A percentile compares a stretch with the other conserved stretches of the same genome.
Conservation (phyloP, 2,329 filamentous ascomycete genomes). For the Pseudogymnoascus sp. region DNA sequence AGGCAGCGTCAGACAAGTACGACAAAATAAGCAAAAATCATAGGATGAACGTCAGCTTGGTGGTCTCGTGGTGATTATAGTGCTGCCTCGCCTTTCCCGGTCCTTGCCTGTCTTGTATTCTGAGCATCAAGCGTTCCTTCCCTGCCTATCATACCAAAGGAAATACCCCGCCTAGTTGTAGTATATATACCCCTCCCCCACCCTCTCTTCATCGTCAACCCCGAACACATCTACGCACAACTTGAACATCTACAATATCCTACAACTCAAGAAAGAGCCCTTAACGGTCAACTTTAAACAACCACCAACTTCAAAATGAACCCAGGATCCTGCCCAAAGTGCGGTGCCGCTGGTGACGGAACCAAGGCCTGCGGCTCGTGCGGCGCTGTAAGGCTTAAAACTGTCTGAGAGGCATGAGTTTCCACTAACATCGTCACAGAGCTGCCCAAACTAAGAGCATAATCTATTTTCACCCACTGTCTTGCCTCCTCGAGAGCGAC, state of each 20-base stretch:
- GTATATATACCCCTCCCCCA: neutral
- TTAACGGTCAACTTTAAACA: neutral
- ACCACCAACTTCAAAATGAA: conserved; percentile 7
- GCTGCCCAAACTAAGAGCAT: conserved; percentile 9
- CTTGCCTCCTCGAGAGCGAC: neutral
- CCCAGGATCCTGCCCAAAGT: conserved; percentile 4
- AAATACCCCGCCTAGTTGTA: conserved; percentile 4
- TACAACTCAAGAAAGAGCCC: neutral
- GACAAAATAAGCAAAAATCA: conserved; percentile 7
- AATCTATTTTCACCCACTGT: neutral
- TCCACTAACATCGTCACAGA: neutral
- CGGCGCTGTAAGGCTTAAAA: neutral
- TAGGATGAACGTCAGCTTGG: neutral
- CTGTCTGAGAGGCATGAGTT: neutral
- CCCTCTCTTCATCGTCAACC: neutral
- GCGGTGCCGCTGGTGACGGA: conserved; percentile 2
- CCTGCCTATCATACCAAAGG: conserved; percentile 4
- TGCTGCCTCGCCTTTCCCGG: neutral
- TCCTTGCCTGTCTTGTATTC: neutral
- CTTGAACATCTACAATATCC: neutral
- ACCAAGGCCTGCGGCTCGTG: conserved; percentile 8
- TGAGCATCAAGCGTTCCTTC: conserved; percentile 4
- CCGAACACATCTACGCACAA: neutral
- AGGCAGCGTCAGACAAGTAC: conserved; percentile 3
- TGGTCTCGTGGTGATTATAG: conserved; percentile 6